Conservation (phyloP, 257 asterid species). For the Anisodus tanguticus region DNA sequence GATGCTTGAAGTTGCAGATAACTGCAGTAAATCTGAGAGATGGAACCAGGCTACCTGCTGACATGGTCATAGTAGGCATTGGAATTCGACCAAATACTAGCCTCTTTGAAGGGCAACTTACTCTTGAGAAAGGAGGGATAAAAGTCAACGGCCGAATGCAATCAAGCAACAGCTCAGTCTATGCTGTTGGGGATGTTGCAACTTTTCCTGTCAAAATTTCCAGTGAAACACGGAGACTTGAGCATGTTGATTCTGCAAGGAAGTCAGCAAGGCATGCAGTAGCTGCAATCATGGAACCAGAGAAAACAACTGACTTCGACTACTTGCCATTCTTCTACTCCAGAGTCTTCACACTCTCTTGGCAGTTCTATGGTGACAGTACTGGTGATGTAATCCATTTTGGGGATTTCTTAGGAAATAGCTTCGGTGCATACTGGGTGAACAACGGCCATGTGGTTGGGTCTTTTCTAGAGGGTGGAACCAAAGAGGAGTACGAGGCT, state of each 20-base stretch:
- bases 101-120: constrained; percentile 87
- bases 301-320: constrained; percentile 60
- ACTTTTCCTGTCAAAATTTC: constrained; percentile 74
- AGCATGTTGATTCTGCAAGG: constrained; percentile 85
- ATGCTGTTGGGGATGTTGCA: constrained; percentile 88
- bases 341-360: constrained; percentile 73
- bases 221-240: constrained; percentile 81
- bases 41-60: constrained; percentile 75
- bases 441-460: constrained; percentile 69
- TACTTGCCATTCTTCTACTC: constrained; percentile 90
- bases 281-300: constrained; percentile 68
- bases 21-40: constrained; percentile 83
- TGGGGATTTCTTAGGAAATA: constrained; percentile 59
- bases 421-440: constrained; percentile 83
- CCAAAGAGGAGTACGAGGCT: constrained; percentile 76
- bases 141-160: constrained; percentile 82
- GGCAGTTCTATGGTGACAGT: constrained; percentile 90
- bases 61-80: constrained; percentile 85
- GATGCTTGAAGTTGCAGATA: constrained; percentile 51
- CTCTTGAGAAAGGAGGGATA: constrained; percentile 88
- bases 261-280: constrained; percentile 83
- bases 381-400: constrained; percentile 74
- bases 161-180: constrained; percentile 76
- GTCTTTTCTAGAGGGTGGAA: constrained; percentile 92
- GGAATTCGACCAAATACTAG: constrained; percentile 95